These are phyloP conservation scores for Auricularia sp. DNA, from an alignment of 768 basidiomycete genomes.

Conservation along the genomic window DNA sequence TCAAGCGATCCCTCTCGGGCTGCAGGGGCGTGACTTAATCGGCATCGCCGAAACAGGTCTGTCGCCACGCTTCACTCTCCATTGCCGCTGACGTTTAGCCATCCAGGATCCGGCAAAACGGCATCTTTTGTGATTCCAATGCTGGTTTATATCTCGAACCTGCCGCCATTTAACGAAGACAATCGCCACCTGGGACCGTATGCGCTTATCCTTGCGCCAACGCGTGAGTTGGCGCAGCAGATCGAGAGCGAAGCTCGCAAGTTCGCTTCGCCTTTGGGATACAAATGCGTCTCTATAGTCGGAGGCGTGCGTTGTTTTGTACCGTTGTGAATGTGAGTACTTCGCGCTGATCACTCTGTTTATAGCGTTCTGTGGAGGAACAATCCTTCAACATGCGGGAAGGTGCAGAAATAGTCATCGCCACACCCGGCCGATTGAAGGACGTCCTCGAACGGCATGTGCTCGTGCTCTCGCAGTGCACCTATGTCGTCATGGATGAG, in stretches of 20 bases:
- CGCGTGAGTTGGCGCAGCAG: slow-evolving; percentile 97
- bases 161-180: slow-evolving; percentile 83
- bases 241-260: slow-evolving; percentile 89
- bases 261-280: slow-evolving; percentile 85
- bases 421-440: slow-evolving; percentile 95
- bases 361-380: slow-evolving; percentile 84
- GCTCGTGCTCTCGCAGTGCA: slow-evolving; percentile 91
- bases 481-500: slow-evolving; percentile 99
- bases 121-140: slow-evolving; percentile 98
- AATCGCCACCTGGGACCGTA: slow-evolving; percentile 91
- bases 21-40: slow-evolving; percentile 94
- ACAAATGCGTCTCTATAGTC: slow-evolving; percentile 93
- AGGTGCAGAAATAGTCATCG: slow-evolving; percentile 97
- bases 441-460: slow-evolving; percentile 96
- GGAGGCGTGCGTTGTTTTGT: slow-evolving; percentile 63
- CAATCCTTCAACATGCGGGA: slow-evolving; percentile 97
- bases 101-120: slow-evolving; percentile 91
- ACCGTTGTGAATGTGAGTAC: slow-evolving; percentile 6
- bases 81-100: slow-evolving; percentile 2
- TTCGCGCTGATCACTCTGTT: slow-evolving; percentile 10
- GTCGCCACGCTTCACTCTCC: slow-evolving; percentile 14
- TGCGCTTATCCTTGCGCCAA: slow-evolving; percentile 87
- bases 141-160: slow-evolving; percentile 83
- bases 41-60: slow-evolving; percentile 96
- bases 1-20: slow-evolving; percentile 97